Conservation (phyloP, 306 rosid genomes). For the Fragaria nilgerrensis region DNA sequence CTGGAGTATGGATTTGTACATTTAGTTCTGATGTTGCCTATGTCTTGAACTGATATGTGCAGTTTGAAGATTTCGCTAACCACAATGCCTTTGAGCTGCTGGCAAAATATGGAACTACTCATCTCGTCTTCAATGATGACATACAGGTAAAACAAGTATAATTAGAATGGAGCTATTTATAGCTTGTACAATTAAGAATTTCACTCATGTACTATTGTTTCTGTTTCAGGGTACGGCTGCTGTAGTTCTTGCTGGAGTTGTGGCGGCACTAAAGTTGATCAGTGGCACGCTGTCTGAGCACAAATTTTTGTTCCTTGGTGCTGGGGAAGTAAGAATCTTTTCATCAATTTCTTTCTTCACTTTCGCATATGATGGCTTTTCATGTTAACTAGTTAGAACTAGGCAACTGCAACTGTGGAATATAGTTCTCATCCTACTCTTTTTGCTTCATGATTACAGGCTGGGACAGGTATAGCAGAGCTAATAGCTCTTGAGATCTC, state of each 20-base stretch:
- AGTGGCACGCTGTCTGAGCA: slow-evolving; percentile 81
- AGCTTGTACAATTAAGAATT: background rate
- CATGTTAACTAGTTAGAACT: background rate
- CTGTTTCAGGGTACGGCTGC: slow-evolving; percentile 84
- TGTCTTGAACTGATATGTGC: slow-evolving; percentile 30
- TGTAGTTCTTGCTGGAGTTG: slow-evolving; percentile 91
- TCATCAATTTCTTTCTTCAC: slow-evolving; percentile 5
- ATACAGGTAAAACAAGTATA: slow-evolving; percentile 58
- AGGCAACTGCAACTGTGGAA: background rate
- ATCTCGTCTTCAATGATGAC: slow-evolving; percentile 95
- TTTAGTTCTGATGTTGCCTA: slow-evolving; percentile 22
- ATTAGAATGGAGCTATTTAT: slow-evolving; percentile 1
- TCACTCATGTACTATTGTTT: slow-evolving; percentile 2
- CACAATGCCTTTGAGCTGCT: slow-evolving; percentile 98
- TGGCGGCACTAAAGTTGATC: slow-evolving; percentile 74
- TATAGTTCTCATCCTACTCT: slow-evolving; percentile 17
- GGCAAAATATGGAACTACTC: slow-evolving; percentile 68
- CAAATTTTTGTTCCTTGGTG: slow-evolving; percentile 91
- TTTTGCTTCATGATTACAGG: slow-evolving; percentile 45
- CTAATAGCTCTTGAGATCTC: slow-evolving; percentile 91
- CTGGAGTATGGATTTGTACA: slow-evolving; percentile 7
- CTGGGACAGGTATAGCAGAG: slow-evolving; percentile 96
- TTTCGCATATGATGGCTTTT: background rate
- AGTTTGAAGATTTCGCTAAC: slow-evolving; percentile 99
- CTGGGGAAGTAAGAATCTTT: slow-evolving; percentile 67